phyloP scores from a whole-genome alignment of 2,329 filamentous ascomycete species.

The Simplicillium sp. region DNA sequence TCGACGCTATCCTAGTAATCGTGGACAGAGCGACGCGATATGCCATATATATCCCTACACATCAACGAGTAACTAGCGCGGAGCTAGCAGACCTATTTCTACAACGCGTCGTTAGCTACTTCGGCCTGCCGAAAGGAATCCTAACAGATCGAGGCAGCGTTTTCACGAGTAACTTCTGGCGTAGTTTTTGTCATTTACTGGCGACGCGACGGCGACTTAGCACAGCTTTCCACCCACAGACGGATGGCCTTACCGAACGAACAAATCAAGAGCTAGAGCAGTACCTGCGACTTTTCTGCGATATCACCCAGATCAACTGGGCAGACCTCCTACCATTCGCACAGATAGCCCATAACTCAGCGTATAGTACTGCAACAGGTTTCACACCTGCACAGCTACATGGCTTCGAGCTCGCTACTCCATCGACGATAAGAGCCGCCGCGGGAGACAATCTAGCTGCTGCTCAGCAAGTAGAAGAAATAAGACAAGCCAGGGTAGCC shows the following conservation, averaged over 20 bases:
- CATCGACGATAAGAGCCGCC: too few relatives aligned
- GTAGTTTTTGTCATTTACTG: background rate
- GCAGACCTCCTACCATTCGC: too few relatives aligned
- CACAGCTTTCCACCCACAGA: background rate
- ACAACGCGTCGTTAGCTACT: background rate
- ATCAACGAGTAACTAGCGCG: background rate
- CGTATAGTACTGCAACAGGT: too few relatives aligned
- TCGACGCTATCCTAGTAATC: background rate
- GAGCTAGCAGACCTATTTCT: background rate
- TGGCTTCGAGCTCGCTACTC: too few relatives aligned
- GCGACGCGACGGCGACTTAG: background rate
- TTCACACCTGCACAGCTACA: too few relatives aligned
- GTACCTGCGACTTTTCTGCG: too few relatives aligned
- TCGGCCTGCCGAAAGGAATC: background rate
- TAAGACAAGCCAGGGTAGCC: too few relatives aligned
- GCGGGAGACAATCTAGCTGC: too few relatives aligned
- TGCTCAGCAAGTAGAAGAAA: too few relatives aligned
- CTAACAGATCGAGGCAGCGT: background rate
- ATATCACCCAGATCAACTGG: too few relatives aligned
- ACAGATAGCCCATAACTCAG: too few relatives aligned
- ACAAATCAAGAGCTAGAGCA: background rate
- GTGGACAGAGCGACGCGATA: background rate
- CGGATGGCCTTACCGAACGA: background rate
- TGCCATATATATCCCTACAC: background rate
- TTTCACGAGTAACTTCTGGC: background rate